Base-by-base conservation (phyloP, 768 basidiomycete species). In the Amanita rimosa region DNA sequence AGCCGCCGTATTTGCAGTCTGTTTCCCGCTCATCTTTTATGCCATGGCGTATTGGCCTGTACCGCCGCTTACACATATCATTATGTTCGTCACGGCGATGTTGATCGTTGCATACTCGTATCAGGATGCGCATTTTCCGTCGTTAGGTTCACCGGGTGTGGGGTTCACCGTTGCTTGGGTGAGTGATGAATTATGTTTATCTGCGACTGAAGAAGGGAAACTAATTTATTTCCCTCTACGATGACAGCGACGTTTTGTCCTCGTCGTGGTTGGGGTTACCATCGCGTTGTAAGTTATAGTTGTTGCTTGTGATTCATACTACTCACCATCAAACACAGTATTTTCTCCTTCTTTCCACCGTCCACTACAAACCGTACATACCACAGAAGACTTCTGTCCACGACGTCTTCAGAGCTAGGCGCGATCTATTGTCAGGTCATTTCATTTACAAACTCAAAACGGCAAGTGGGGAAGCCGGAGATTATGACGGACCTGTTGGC, bases 81-180 rank as follows among this genome's bases (percentile, higher is more conserved):
- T 87, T 17, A 75, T 81, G 57, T 80, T 79, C 55, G 74, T 83
- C 6, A 88, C 85, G 1, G 55, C 69, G 10, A 67, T 69, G 22
- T 60, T 87, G 66, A 85, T 85, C 0, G 57, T 85, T 36, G 86
- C 85, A 2, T 87, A 81, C 60, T 87, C 83, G 8, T 86, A 83
- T 63, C 74, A 81, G 60, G 78, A 83, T 60, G 62, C 67, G 0
- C 72, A 77, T 54, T 62, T 79, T 29, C 19, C 57, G 2, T 31
- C 67, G n/a, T 65, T 76, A 38, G 72, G 67, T 22, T 76, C 71
- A 26, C 76, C 71, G 38, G 82, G 80, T 13, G 73, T 64, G 45
- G 86, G 86, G 1, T 74, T 74, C 51, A 60, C 70, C 21, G 78
- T 91, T n/a, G 78, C 85, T 14, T 90, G 85, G 86, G 81, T 80